Percentiles rank a stretch among this genome's conserved stretches.
Evolutionary conservation across 768 basidiomycete species (phyloP).

Genomic region (Rhizopogon roseolus): DNA sequence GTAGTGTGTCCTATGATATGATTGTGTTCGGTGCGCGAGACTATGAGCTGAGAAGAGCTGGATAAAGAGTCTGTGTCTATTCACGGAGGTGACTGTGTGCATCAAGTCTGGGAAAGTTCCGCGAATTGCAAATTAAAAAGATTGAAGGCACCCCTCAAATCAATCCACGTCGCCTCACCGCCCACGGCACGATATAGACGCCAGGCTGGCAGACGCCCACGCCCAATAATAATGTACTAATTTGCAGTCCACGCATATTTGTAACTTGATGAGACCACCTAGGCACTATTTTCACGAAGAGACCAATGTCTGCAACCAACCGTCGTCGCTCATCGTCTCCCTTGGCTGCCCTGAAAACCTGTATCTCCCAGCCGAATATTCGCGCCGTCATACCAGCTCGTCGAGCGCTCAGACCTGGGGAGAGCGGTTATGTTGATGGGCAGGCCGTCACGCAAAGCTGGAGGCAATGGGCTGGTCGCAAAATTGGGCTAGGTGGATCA

Average conservation of each 20-base stretch:
- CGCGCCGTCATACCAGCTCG: constrained; percentile 21
- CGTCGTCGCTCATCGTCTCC: constrained; percentile 27
- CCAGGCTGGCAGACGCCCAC: neutral
- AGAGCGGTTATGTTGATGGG: constrained; percentile 17
- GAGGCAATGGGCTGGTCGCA: constrained; percentile 64
- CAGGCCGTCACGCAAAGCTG: constrained; percentile 36
- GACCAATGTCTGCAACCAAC: constrained; percentile 15
- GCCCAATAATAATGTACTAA: neutral
- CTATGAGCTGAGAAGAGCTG: neutral
- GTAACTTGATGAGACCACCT: neutral
- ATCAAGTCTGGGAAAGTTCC: constrained; percentile 4
- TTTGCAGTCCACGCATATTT: neutral
- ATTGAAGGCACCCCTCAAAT: too few relatives aligned
- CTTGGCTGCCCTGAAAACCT: constrained; percentile 40
- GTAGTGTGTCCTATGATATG: neutral
- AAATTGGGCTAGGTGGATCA: constrained; percentile 31
- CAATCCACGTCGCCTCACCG: too few relatives aligned
- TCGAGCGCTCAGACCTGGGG: constrained; percentile 11
- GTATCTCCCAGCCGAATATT: constrained; percentile 41
- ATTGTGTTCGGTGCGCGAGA: neutral
- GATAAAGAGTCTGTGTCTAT: neutral
- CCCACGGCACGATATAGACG: too few relatives aligned
- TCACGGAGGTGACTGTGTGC: constrained; percentile 3
- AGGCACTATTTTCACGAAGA: constrained; percentile 1
- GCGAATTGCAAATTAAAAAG: neutral